Evolutionary conservation across 2,329 filamentous ascomycete genomes (phyloP), one percentile per base, ranked within the genome.

Genomic region (Claviceps maximensis): DNA sequence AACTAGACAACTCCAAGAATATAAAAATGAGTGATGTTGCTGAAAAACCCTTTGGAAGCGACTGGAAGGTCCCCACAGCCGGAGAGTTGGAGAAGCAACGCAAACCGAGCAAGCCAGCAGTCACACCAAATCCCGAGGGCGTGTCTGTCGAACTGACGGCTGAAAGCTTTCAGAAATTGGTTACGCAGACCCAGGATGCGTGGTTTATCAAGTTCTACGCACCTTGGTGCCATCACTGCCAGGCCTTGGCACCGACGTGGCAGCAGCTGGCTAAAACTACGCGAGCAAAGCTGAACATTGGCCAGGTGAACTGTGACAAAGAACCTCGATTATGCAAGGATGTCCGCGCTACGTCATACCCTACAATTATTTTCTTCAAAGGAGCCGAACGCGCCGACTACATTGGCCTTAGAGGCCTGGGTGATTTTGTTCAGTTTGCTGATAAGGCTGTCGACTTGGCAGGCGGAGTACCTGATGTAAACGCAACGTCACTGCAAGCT

Each of bases 131-230:
- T 59, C 78, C 81, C 4, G 76, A 84, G 42, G 93, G 93, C 7
- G 73, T 78, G 17, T 94, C 89, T 7, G 75, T 89, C 36, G 70
- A 83, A 7, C 76, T 98, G 51, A 89, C 83, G 2, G 84, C 87
- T 0, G 89, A 96, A 64, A 87, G 76, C 57, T 98, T 98, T 72
- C 85, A 94, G 65, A 82, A 80, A 54, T 74, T 85, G 40, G 90
- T 98, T 47, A 95, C 89, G 3, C 86, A 84, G 66, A 89, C 89
- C 0, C 82, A 87, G 58, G 89, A 97, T 57, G 85, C 90, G 6
- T 98, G 93, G 93, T 96, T 98, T 65, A 83, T 98, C 75, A 98
- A 98, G 69, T 97, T 98, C 67, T 97, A 96, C 67, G 90, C 89
- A 19, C 94, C 93, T 6, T 97, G 91, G 93, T 98, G 93, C 68